Percentiles rank a stretch among this genome's conserved stretches.
Conservation (phyloP, 768 basidiomycete species). For the Infundibulicybe gibba region DNA sequence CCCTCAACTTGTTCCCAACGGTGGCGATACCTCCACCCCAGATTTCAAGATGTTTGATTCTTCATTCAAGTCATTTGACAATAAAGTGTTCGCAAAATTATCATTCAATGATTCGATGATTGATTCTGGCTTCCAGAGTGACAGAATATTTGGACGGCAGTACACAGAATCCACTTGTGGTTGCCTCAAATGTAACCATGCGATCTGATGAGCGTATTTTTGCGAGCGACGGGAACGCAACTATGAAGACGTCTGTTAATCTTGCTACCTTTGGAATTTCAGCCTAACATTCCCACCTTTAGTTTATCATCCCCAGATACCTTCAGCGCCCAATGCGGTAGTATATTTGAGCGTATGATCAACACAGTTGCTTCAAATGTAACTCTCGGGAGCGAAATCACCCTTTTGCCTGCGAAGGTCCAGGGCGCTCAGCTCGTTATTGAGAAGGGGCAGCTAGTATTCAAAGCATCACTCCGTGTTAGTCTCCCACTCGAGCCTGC, state of each 20-base stretch:
- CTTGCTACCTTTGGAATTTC: not conserved
- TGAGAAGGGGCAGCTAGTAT: slow-evolving; percentile 6
- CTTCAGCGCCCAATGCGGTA: slow-evolving; percentile 9
- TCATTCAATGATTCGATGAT: not conserved
- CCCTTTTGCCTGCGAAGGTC: slow-evolving; percentile 9
- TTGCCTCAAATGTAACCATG: slow-evolving; percentile 27
- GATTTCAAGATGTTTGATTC: slow-evolving; percentile 10
- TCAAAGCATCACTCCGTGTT: slow-evolving; percentile 10
- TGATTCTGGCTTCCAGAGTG: slow-evolving; percentile 13
- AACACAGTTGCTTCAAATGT: slow-evolving; percentile 16
- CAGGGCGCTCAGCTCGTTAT: slow-evolving; percentile 9
- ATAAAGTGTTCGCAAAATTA: slow-evolving; percentile 6
- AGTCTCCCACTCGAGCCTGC: not conserved
- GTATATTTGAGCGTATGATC: slow-evolving; percentile 16
- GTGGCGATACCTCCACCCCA: not conserved
- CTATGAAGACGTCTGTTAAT: slow-evolving; percentile 21
- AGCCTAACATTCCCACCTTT: not conserved
- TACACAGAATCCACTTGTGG: slow-evolving; percentile 30
- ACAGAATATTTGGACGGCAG: slow-evolving; percentile 32
- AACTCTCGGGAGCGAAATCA: slow-evolving; percentile 13
- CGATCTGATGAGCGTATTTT: slow-evolving; percentile 33
- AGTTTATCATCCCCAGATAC: slow-evolving; percentile 6
- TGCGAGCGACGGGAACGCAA: slow-evolving; percentile 28
- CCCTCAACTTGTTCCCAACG: slow-evolving; percentile 11
- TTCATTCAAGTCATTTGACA: slow-evolving; percentile 12